Evolutionary conservation across 169 alveolate species (phyloP), one percentile per base, ranked within the genome.

Genomic region (Cryptosporidium sp.): DNA sequence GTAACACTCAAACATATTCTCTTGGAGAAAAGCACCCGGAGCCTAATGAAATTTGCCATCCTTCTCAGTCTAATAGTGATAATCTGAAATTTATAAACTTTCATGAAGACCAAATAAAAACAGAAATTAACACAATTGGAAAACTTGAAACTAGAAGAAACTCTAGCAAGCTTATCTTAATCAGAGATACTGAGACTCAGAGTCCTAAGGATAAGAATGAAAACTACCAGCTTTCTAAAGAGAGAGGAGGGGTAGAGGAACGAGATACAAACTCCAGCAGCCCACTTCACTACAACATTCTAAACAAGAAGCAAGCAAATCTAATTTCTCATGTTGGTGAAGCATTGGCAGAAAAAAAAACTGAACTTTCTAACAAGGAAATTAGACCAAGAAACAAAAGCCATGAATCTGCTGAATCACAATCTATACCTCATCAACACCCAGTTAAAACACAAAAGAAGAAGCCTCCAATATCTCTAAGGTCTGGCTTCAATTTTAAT

Each of bases 401-500:
- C 26, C 26, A 37, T 8, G 29, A 31, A 23, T 16, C 8, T 26
- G 4, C 23, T 21, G 50, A 33, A 29, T 2, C 6, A 48, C 6
- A 48, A 48, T 16, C 55, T 14, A 21, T n/a, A 21, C 67, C 29
- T n/a, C 67, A 55, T n/a, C 14, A 26, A 33, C 62, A 33, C 23
- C 43, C 2, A 31, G 9, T 43, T 8, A 16, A 73, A 14, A 21
- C 7, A 16, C 29, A 71, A 50, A 48, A 59, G 14, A 80, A 65
- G 65, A 80, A 80, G 35, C 75, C 89, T 10, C 23, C 73, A 26
- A 33, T 80, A 14, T 62, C 89, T 29, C 51, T 80, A 16, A 80
- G 89, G 55, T 59, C 89, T 9, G 89, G 89, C 37, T 48, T 80
- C 43, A 80, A 80, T 41, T 41, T 80, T 31, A 65, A 65, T 33